Conservation (phyloP, 2,329 filamentous ascomycete genomes). For the Diatrype stigma region DNA sequence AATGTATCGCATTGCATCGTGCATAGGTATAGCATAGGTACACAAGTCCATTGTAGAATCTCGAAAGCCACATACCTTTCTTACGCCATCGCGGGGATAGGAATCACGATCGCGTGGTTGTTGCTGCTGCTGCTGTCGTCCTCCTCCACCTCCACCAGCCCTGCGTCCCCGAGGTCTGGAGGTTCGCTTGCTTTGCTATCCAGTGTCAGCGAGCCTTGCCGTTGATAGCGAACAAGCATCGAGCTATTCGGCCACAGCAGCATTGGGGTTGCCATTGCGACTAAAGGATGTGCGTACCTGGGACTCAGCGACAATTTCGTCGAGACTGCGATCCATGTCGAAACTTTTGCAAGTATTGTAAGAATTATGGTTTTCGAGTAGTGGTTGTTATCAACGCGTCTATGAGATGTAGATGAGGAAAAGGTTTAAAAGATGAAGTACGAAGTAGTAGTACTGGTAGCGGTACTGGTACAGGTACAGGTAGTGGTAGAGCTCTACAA, state of each 20-base stretch:
- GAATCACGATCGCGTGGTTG: constrained; percentile 33
- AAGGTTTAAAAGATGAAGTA: too few relatives aligned
- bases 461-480: too few relatives aligned
- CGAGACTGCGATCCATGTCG: constrained; percentile 30
- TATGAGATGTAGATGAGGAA: not conserved
- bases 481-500: too few relatives aligned
- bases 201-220: constrained; percentile 6
- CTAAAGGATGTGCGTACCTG: constrained; percentile 25
- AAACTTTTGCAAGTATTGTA: not conserved
- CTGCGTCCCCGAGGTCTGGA: constrained; percentile 21
- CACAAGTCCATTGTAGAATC: not conserved
- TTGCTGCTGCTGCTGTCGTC: constrained; percentile 12
- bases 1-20: constrained; percentile 7
- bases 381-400: not conserved
- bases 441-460: too few relatives aligned
- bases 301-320: constrained; percentile 32
- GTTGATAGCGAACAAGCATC: not conserved
- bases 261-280: too few relatives aligned
- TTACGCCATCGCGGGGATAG: constrained; percentile 77
- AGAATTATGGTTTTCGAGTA: constrained; percentile 4
- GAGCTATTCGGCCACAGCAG: too few relatives aligned
- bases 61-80: constrained; percentile 62
- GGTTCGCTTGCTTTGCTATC: constrained; percentile 21
- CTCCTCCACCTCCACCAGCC: constrained; percentile 16
- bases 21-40: constrained; percentile 13